Evolutionary conservation across 371 early-diverging fungal genomes (phyloP).

Genomic region (Basidiobolus meristosporus): DNA sequence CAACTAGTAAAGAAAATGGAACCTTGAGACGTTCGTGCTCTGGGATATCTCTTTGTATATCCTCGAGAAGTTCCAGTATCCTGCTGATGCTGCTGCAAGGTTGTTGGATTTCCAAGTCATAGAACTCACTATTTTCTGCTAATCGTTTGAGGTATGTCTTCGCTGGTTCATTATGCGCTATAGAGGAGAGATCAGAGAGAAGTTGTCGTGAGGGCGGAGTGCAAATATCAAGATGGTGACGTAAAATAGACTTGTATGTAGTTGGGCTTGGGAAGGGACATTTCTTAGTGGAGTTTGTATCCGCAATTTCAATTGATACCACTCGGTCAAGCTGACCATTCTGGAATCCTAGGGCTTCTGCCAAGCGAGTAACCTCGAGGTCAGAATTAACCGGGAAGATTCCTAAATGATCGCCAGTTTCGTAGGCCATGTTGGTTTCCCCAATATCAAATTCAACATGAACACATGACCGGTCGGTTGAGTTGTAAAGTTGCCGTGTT

Average conservation of each 20-base stretch:
- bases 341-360: conserved; percentile 34
- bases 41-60: conserved; percentile 41
- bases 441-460: conserved; percentile 83
- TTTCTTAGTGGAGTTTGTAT: conserved; percentile 43
- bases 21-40: conserved; percentile 16
- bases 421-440: conserved; percentile 59
- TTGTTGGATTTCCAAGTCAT: conserved; percentile 31
- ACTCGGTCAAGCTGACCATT: conserved; percentile 32
- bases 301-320: conserved; percentile 32
- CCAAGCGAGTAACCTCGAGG: conserved; percentile 41
- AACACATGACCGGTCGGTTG: conserved; percentile 56
- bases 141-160: conserved; percentile 23
- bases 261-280: conserved; percentile 76
- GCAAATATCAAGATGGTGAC: conserved; percentile 79
- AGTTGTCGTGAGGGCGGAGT: conserved; percentile 44
- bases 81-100: no score
- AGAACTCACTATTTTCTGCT: conserved; percentile 53
- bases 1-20: conserved; percentile 55
- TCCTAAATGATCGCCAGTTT: conserved; percentile 91
- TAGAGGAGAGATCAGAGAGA: conserved; percentile 24
- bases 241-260: conserved; percentile 66
- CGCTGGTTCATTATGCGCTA: no score
- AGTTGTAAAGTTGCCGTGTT: conserved; percentile 35
- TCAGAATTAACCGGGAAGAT: conserved; percentile 78
- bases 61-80: conserved; percentile 32